Conservation (phyloP, 2,329 filamentous ascomycete genomes). For the Camillea tinctor region DNA sequence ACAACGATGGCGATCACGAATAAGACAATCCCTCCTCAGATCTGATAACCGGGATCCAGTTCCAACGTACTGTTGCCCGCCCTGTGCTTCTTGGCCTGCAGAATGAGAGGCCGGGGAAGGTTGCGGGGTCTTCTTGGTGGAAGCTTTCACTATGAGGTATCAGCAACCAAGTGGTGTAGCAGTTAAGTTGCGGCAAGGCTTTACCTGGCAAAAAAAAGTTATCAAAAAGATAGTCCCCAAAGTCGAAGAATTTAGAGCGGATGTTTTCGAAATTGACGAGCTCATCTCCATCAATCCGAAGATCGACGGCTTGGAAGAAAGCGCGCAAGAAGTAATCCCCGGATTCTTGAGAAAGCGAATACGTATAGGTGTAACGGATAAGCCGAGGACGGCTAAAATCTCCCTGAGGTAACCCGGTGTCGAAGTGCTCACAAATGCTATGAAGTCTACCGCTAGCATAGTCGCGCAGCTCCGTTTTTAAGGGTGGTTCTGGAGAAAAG, state of each 20-base stretch:
- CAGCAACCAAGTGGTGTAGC: slow-evolving; percentile 4
- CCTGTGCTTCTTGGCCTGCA: slow-evolving; percentile 19
- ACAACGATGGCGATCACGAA: slow-evolving; percentile 29
- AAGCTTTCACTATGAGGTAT: slow-evolving; percentile 25
- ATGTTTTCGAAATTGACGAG: slow-evolving; percentile 16
- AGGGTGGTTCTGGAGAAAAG: slow-evolving; percentile 10
- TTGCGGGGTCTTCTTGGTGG: slow-evolving; percentile 24
- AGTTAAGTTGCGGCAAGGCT: slow-evolving; percentile 3
- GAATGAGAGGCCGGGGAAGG: slow-evolving; percentile 24
- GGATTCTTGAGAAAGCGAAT: slow-evolving; percentile 22
- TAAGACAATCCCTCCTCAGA: slow-evolving; percentile 26
- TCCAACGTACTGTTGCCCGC: slow-evolving; percentile 16
- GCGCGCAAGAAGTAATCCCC: slow-evolving; percentile 24
- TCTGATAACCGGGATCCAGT: slow-evolving; percentile 23
- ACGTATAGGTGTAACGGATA: slow-evolving; percentile 26
- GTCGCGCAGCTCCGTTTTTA: slow-evolving; percentile 11
- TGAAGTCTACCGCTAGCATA: slow-evolving; percentile 13
- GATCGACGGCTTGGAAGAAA: slow-evolving; percentile 23
- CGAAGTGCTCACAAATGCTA: slow-evolving; percentile 18
- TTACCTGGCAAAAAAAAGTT: slow-evolving; percentile 29
- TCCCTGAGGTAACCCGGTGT: slow-evolving; percentile 5
- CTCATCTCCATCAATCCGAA: slow-evolving; percentile 16
- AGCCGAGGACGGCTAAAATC: slow-evolving; percentile 24
- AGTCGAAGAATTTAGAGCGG: slow-evolving; percentile 15
- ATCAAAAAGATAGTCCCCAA: slow-evolving; percentile 27